Conservation (phyloP, 371 early-diverging fungal species). For the Lichtheimia ramosa region DNA sequence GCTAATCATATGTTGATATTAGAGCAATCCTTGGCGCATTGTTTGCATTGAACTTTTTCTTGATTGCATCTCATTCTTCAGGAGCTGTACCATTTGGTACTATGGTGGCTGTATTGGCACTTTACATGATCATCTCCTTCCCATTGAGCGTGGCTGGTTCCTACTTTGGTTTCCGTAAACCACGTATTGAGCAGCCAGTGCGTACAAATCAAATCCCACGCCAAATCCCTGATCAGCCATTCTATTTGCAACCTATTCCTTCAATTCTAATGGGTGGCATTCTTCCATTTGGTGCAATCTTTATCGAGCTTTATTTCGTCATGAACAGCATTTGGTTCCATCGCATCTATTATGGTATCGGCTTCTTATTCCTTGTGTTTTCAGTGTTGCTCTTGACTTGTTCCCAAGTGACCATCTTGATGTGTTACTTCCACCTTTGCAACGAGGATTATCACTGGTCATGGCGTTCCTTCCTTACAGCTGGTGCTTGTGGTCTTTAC, state of each 20-base stretch:
- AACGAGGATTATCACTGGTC: slow-evolving; percentile 95
- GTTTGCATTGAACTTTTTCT: slow-evolving; percentile 87
- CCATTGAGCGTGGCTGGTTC: slow-evolving; percentile 91
- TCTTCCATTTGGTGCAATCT: slow-evolving; percentile 88
- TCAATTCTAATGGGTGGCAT: slow-evolving; percentile 85
- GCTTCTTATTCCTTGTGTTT: slow-evolving; percentile 81
- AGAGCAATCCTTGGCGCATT: slow-evolving; percentile 68
- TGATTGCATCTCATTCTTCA: slow-evolving; percentile 84
- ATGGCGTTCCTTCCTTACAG: slow-evolving; percentile 92
- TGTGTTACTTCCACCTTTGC: slow-evolving; percentile 90
- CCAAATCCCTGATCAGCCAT: slow-evolving; percentile 82
- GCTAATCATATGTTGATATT: neutral
- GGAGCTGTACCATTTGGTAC: slow-evolving; percentile 94
- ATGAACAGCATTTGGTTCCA: slow-evolving; percentile 93
- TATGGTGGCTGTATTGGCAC: slow-evolving; percentile 76
- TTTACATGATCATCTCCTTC: slow-evolving; percentile 89
- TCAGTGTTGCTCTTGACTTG: slow-evolving; percentile 81
- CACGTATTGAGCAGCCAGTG: slow-evolving; percentile 84
- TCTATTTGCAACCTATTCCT: slow-evolving; percentile 70
- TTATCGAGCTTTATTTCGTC: slow-evolving; percentile 87
- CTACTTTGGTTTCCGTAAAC: slow-evolving; percentile 89
- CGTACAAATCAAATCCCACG: slow-evolving; percentile 92
- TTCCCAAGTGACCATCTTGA: slow-evolving; percentile 80
- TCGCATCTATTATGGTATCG: slow-evolving; percentile 89
- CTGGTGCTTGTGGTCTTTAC: slow-evolving; percentile 86